A percentile compares a stretch with the other conserved stretches of the same genome.
Evolutionary conservation across 805 yeast species (phyloP).

Genomic region (Candida peoriensis): DNA sequence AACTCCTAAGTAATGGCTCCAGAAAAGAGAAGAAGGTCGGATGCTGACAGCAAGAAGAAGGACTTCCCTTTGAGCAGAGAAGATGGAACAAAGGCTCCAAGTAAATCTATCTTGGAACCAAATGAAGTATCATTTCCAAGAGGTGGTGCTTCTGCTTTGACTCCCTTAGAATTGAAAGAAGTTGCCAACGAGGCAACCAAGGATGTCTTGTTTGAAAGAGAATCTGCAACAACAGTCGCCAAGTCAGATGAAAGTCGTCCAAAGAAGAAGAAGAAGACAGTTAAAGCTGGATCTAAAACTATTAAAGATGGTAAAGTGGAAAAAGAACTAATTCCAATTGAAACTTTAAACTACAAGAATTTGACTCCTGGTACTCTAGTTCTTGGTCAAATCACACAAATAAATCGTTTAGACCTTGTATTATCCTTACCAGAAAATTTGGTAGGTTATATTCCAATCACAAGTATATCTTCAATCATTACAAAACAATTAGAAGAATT

Average conservation of each 20-base stretch:
- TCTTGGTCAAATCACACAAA: slow-evolving; percentile 67
- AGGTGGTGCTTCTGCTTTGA: slow-evolving; percentile 85
- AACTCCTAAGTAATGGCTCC: slow-evolving; percentile 21
- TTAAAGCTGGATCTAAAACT: slow-evolving; percentile 21
- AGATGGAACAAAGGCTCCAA: slow-evolving; percentile 35
- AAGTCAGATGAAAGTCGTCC: slow-evolving; percentile 25
- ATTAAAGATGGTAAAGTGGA: slow-evolving; percentile 24
- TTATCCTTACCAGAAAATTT: slow-evolving; percentile 77
- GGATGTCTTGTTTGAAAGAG: slow-evolving; percentile 68
- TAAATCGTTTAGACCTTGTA: slow-evolving; percentile 58
- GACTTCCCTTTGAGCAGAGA: slow-evolving; percentile 36
- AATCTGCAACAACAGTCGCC: slow-evolving; percentile 9
- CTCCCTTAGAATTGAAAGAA: slow-evolving; percentile 88
- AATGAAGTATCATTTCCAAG: slow-evolving; percentile 69
- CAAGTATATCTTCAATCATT: slow-evolving; percentile 63
- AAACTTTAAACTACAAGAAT: slow-evolving; percentile 55
- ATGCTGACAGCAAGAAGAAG: slow-evolving; percentile 28
- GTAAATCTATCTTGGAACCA: slow-evolving; percentile 31
- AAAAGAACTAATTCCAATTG: slow-evolving; percentile 42
- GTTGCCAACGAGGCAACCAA: slow-evolving; percentile 88
- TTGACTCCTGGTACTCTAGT: slow-evolving; percentile 68
- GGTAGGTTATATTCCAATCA: slow-evolving; percentile 71
- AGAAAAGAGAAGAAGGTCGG: slow-evolving; percentile 47
- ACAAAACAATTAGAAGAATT: slow-evolving; percentile 51
- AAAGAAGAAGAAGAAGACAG: slow-evolving; percentile 36